Base-by-base conservation (phyloP, 257 asterid genomes). In the Schizonepeta tenuifolia region DNA sequence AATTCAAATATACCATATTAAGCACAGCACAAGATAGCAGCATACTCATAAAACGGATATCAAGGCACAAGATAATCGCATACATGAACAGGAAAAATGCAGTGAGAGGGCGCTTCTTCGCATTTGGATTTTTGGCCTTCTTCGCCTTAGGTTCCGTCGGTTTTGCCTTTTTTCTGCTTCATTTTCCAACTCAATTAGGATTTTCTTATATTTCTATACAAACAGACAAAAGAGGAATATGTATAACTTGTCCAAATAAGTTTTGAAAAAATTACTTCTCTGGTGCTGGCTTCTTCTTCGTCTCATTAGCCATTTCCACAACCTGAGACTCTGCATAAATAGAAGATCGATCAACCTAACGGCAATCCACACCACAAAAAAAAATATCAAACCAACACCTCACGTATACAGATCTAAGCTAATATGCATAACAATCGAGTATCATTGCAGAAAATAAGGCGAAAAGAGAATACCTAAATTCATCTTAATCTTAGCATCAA, bases 1-100 rank as follows among this genome's bases (percentile, higher is more conserved):
- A 22, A 75, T 22, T 15, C 53, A 73, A 35, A n/a, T 14, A 35
- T 18, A 21, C 3, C 38, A 11, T 18, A 53, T 71, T 28, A 79
- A 58, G 18, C 12, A 15, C 50, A 66, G 40, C 14, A 24, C 47
- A 36, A 26, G 9, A 33, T 1, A 4, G 17, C 2, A 1, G 2
- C 14, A 8, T n/a, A n/a, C 24, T 11, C 17, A 49, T 26, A 20
- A 33, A 50, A 57, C 13, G 21, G 8, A 38, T 7, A 54, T 18
- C 10, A 20, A 6, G 43, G 38, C 1, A 21, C 0, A 17, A 33
- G 9, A 12, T 22, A 44, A 21, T 65, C 7, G 9, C 67, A 31
- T 85, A 89, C 98, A 93, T 79, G 94, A 93, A 93, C 9, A 90
- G 15, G 6, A 90, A 93, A 87, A 90, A 93, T 1, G 98, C 96